Conservation (phyloP, 192 early-diverging fungal genomes). For the Jimgerdemannia lactiflua region DNA sequence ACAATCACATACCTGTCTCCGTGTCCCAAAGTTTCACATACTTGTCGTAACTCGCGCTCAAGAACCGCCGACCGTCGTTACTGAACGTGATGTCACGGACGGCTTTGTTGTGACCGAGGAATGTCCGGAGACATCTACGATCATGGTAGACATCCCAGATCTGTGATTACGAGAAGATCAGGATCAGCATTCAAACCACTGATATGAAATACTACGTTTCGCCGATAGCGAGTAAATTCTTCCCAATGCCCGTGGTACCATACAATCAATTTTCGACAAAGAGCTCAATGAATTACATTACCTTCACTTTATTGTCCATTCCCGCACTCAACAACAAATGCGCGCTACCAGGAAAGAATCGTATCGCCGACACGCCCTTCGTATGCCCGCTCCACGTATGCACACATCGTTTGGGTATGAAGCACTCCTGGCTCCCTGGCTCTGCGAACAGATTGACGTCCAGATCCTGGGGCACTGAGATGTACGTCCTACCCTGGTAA, state of each 20-base stretch:
- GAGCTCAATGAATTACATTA: constrained; percentile 17
- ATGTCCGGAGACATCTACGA: constrained; percentile 81
- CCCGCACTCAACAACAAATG: constrained; percentile 88
- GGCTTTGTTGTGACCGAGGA: constrained; percentile 88
- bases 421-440: constrained; percentile 73
- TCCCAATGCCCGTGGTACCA: neutral
- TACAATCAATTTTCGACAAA: neutral
- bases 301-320: constrained; percentile 96
- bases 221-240: neutral
- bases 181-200: neutral
- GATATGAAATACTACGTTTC: neutral
- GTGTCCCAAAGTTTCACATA: constrained; percentile 98
- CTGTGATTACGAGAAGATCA: constrained; percentile 29
- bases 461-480: constrained; percentile 92
- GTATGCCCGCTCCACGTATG: constrained; percentile 94
- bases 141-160: constrained; percentile 96
- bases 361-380: constrained; percentile 87
- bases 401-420: constrained; percentile 80
- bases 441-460: constrained; percentile 73
- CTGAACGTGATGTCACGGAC: constrained; percentile 91
- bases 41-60: constrained; percentile 89
- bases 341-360: constrained; percentile 86
- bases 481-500: constrained; percentile 94
- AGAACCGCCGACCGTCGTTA: constrained; percentile 80
- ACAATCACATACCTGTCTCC: constrained; percentile 68